A percentile compares a stretch with the other conserved stretches of the same genome.
Conservation (phyloP, 2,329 filamentous ascomycete genomes). For the Drechslerella coelobrocha region DNA sequence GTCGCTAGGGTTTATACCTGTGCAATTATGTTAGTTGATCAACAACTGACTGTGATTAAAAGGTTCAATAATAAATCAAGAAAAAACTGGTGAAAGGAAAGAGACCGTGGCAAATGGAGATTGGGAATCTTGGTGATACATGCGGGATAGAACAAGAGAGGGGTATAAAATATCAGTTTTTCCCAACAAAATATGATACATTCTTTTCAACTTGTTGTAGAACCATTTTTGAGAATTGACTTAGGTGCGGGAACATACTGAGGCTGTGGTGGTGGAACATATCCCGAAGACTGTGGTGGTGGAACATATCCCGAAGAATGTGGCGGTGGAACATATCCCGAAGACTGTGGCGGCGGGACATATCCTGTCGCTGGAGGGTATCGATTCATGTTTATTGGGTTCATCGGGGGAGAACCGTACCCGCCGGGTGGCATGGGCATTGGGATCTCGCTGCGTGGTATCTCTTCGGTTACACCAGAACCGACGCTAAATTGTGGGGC, state of each 20-base stretch:
- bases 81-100: conserved; percentile 10
- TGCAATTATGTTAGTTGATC: conserved; percentile 40
- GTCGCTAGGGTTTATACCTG: conserved; percentile 47
- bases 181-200: conserved; percentile 10
- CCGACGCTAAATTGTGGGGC: conserved; percentile 39
- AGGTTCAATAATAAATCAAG: not conserved
- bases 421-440: conserved; percentile 48
- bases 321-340: conserved; percentile 44
- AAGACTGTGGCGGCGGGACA: conserved; percentile 28
- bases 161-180: conserved; percentile 1
- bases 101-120: not conserved
- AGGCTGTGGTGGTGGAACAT: conserved; percentile 35
- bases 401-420: conserved; percentile 36
- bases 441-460: conserved; percentile 43
- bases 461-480: conserved; percentile 48
- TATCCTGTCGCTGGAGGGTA: conserved; percentile 47
- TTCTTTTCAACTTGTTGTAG: conserved; percentile 27
- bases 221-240: conserved; percentile 49
- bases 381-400: conserved; percentile 15
- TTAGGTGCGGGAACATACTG: conserved; percentile 50
- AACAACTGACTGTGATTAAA: conserved; percentile 35
- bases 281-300: conserved; percentile 30
- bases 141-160: conserved; percentile 16
- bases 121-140: not conserved
- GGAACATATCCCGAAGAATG: conserved; percentile 38